These are phyloP conservation scores for Podospora conica DNA, from an alignment of 495 filamentous ascomycete genomes.

Conservation along the genomic window DNA sequence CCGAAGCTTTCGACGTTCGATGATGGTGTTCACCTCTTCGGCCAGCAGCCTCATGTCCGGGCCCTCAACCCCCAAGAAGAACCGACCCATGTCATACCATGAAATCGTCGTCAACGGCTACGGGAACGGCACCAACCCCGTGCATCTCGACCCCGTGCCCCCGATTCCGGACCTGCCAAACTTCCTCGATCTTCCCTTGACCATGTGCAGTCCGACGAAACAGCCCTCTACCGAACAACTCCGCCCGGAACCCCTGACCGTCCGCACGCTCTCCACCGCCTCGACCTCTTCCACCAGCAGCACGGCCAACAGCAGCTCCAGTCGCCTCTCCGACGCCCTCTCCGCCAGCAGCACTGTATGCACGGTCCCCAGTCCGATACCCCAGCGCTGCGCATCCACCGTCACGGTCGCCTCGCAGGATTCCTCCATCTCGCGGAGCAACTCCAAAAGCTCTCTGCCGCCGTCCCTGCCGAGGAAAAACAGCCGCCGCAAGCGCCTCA, in stretches of 20 bases:
- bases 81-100: conserved; percentile 23
- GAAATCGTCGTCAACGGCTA: conserved; percentile 40
- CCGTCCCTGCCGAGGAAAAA: conserved; percentile 17
- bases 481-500: conserved; percentile 11
- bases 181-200: neutral
- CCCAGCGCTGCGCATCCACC: neutral
- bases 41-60: conserved; percentile 3
- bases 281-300: conserved; percentile 21
- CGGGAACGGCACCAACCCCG: conserved; percentile 36
- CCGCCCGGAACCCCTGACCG: conserved; percentile 11
- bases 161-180: neutral
- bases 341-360: conserved; percentile 9
- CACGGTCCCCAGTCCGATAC: conserved; percentile 9
- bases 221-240: neutral
- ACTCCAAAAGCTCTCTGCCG: neutral
- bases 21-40: conserved; percentile 20
- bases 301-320: conserved; percentile 18
- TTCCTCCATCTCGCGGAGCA: neutral
- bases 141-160: conserved; percentile 11
- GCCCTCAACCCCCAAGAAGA: conserved; percentile 2
- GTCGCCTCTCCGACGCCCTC: conserved; percentile 5
- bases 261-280: conserved; percentile 24
- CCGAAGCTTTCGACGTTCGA: conserved; percentile 27
- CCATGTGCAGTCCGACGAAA: neutral
- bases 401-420: neutral